A percentile compares a stretch with the other conserved stretches of the same genome.
Conservation (phyloP, 1,284 basidiomycete genomes). For the Ustilago xerochloae region DNA sequence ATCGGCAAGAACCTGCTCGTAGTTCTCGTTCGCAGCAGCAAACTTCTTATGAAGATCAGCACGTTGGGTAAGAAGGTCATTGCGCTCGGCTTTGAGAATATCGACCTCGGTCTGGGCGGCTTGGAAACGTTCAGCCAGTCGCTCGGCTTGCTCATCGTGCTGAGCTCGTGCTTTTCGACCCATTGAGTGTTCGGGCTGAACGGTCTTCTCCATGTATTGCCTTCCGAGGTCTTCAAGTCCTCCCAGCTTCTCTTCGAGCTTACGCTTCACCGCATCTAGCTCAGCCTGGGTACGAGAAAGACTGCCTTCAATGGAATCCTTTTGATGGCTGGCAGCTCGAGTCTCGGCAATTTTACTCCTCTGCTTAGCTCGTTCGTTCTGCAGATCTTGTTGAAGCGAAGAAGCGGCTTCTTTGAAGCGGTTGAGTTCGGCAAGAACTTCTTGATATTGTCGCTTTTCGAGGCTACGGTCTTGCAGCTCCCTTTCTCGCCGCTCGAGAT, state of each 20-base stretch:
- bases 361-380: slow-evolving; percentile 35
- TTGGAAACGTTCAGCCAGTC: slow-evolving; percentile 42
- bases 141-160: slow-evolving; percentile 29
- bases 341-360: slow-evolving; percentile 31
- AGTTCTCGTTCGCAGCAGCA: slow-evolving; percentile 40
- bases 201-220: slow-evolving; percentile 27
- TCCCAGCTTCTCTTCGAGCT: slow-evolving; percentile 45
- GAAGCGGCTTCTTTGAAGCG: slow-evolving; percentile 38
- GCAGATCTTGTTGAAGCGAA: slow-evolving; percentile 43
- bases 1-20: slow-evolving; percentile 40
- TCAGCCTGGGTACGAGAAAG: slow-evolving; percentile 37
- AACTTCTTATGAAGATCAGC: slow-evolving; percentile 42
- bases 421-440: slow-evolving; percentile 37
- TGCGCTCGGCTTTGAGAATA: slow-evolving; percentile 40
- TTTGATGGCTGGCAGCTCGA: slow-evolving; percentile 27
- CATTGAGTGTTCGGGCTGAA: slow-evolving; percentile 10
- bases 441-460: slow-evolving; percentile 35
- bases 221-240: slow-evolving; percentile 36
- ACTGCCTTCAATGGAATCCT: slow-evolving; percentile 37
- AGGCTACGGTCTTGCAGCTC: slow-evolving; percentile 43
- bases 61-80: slow-evolving; percentile 41
- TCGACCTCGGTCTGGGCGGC: slow-evolving; percentile 39
- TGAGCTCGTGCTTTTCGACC: slow-evolving; percentile 11
- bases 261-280: slow-evolving; percentile 38
- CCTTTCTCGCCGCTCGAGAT: slow-evolving; percentile 39